phyloP scores from a whole-genome alignment of 2,329 filamentous ascomycete species.

The Fusarium algeriense region DNA sequence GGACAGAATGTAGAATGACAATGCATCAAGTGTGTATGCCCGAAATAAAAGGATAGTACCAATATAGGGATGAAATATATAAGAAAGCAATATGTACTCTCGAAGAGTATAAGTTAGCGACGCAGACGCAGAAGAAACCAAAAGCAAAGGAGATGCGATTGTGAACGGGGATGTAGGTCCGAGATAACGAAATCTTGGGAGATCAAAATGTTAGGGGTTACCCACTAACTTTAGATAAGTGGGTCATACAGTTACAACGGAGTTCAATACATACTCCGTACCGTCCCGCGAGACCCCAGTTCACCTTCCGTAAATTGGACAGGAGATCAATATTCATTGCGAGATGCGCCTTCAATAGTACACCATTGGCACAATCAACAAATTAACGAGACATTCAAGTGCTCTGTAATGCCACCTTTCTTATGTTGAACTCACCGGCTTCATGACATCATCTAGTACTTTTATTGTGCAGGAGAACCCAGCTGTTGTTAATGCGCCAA shows the following conservation, averaged over 20 bases:
- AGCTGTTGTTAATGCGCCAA: background rate
- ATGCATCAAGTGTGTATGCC: background rate
- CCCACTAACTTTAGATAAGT: constrained; percentile 9
- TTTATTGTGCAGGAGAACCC: background rate
- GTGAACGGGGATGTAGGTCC: constrained; percentile 14
- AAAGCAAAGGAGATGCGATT: constrained; percentile 14
- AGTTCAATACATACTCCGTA: background rate
- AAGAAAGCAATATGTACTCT: constrained; percentile 13
- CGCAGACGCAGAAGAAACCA: constrained; percentile 4
- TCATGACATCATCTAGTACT: background rate
- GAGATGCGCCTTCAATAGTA: background rate
- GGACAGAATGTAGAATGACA: background rate
- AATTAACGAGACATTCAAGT: background rate
- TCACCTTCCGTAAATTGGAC: background rate
- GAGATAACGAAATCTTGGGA: constrained; percentile 35
- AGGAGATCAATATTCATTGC: background rate
- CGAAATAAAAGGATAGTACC: background rate
- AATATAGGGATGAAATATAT: background rate
- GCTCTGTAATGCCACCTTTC: background rate
- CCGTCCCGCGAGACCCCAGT: background rate
- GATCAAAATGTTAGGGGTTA: constrained; percentile 31
- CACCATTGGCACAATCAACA: no score
- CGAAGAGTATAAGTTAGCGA: background rate
- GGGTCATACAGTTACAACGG: background rate
- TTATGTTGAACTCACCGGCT: no score